A percentile compares a stretch with the other conserved stretches of the same genome.
Evolutionary conservation across 768 basidiomycete species (phyloP).

Genomic region (Rhodotorula graminis): DNA sequence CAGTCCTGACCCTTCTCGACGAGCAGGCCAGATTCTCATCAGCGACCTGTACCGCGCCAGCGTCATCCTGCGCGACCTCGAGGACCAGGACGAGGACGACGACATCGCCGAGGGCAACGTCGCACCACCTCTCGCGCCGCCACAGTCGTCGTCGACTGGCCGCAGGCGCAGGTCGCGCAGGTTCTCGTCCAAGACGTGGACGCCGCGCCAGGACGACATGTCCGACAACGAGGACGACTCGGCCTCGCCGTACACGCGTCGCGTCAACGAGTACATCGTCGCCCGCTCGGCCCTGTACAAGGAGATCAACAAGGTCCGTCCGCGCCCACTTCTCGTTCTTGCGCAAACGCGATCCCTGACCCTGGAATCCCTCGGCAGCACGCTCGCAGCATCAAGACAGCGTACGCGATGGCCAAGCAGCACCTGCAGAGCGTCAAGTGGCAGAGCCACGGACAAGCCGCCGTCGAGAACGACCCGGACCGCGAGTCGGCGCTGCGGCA

Average conservation of each 20-base stretch:
- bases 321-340: not conserved
- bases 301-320: not conserved
- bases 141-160: not conserved
- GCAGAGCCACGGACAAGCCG: no score
- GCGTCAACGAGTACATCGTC: not conserved
- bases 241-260: not conserved
- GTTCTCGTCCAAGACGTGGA: not conserved
- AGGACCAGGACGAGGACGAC: conserved; percentile 2
- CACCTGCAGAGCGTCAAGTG: not conserved
- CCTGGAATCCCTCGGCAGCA: no score
- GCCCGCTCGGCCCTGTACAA: not conserved
- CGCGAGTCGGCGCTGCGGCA: not conserved
- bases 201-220: not conserved
- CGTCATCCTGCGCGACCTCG: not conserved
- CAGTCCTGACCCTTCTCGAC: no score
- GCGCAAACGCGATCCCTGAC: not conserved
- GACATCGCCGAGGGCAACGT: not conserved
- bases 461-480: no score
- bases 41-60: not conserved
- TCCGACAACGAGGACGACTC: not conserved
- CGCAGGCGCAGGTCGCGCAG: not conserved
- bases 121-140: not conserved
- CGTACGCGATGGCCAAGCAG: not conserved
- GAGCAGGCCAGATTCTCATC: not conserved
- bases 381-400: accelerated